These are phyloP conservation scores for Podaxis carcinomalis DNA, from an alignment of 768 basidiomycete genomes.

Conservation along the genomic window DNA sequence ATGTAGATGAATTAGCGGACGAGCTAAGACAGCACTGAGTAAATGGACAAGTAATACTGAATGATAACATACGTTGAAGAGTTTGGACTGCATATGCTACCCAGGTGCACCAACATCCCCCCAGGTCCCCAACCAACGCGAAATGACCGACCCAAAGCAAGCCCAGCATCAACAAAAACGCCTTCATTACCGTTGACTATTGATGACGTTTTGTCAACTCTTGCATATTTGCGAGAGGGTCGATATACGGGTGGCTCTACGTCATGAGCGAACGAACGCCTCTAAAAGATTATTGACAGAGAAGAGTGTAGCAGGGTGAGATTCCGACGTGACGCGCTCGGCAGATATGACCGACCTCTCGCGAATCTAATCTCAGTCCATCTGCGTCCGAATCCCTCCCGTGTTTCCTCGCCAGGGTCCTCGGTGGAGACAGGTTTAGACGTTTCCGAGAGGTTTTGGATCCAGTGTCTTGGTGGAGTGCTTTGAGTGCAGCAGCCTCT, in stretches of 20 bases:
- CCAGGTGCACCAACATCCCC: conserved; percentile 72
- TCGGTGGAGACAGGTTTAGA: conserved; percentile 31
- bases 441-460: conserved; percentile 24
- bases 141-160: conserved; percentile 84
- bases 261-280: conserved; percentile 75
- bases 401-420: conserved; percentile 57
- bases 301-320: conserved; percentile 2
- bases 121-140: conserved; percentile 88
- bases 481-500: conserved; percentile 62
- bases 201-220: conserved; percentile 67
- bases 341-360: conserved; percentile 44
- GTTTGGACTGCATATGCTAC: conserved; percentile 61
- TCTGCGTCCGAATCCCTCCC: conserved; percentile 78
- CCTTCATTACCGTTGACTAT: conserved; percentile 61
- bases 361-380: conserved; percentile 51
- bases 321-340: conserved; percentile 1
- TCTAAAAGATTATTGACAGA: conserved; percentile 33
- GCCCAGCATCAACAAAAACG: conserved; percentile 72
- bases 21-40: conserved; percentile 32
- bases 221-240: conserved; percentile 77
- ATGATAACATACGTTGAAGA: conserved; percentile 44
- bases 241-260: conserved; percentile 63
- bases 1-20: conserved; percentile 59
- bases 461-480: conserved; percentile 38
- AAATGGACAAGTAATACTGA: not conserved